A percentile compares a stretch with the other conserved stretches of the same genome.
Evolutionary conservation across 306 rosid genomes (phyloP).

Genomic region (Citrullus colocynthis): DNA sequence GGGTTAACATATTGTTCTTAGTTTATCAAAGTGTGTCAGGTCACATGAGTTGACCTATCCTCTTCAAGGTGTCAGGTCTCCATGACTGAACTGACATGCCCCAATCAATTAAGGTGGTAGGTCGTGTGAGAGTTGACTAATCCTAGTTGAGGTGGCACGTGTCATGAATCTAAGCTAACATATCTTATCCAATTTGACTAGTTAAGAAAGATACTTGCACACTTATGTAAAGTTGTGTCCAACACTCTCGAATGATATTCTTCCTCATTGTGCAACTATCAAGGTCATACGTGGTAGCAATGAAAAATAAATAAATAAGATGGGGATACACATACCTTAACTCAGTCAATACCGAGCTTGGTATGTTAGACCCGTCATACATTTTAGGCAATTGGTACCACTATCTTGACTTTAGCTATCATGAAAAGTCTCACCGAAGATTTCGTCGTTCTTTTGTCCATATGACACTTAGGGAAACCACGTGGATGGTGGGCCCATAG

Average conservation of each 20-base stretch:
- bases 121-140: too few relatives aligned
- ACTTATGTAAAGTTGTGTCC: neutral
- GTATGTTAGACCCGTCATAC: too few relatives aligned
- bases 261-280: neutral
- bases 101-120: too few relatives aligned
- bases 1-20: too few relatives aligned
- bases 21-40: too few relatives aligned
- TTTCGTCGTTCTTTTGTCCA: neutral
- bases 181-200: neutral
- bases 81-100: neutral
- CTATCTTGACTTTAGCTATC: neutral
- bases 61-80: too few relatives aligned
- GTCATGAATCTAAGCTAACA: neutral
- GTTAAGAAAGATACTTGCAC: neutral
- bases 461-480: neutral
- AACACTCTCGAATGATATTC: too few relatives aligned
- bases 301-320: too few relatives aligned
- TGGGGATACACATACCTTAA: neutral
- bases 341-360: neutral
- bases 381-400: neutral
- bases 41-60: neutral
- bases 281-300: neutral
- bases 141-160: too few relatives aligned
- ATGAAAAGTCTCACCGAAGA: neutral
- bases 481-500: neutral